A percentile compares a stretch with the other conserved stretches of the same genome.
phyloP scores from a whole-genome alignment of 208 protist genomes.

The Acanthamoeba healyi region DNA sequence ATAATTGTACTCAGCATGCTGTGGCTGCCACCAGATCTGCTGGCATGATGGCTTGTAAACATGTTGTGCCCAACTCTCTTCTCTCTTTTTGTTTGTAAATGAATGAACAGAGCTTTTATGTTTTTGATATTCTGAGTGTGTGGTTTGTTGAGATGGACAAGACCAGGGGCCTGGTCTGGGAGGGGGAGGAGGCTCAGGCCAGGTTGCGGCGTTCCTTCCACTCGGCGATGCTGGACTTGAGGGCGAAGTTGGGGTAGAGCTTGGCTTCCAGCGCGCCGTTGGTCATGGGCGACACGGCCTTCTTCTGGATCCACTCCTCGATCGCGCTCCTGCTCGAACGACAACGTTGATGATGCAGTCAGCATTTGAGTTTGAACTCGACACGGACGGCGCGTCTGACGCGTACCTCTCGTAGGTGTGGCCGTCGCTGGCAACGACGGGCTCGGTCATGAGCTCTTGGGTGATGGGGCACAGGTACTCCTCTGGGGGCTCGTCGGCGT shows the following conservation, averaged over 20 bases:
- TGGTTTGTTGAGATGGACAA: too few species aligned
- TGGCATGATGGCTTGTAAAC: too few species aligned
- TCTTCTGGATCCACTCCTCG: constrained; percentile 74
- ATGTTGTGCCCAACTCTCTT: too few species aligned
- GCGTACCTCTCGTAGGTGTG: constrained; percentile 68
- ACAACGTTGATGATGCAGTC: background rate
- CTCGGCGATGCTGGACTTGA: constrained; percentile 64
- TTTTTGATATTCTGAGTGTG: too few species aligned
- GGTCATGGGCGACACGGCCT: constrained; percentile 62
- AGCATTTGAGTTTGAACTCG: background rate
- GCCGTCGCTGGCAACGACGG: constrained; percentile 72
- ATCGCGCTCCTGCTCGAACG: background rate
- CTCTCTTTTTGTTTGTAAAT: too few species aligned
- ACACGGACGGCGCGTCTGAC: too few species aligned
- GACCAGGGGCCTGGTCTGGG: too few species aligned
- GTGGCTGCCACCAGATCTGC: too few species aligned
- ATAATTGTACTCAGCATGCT: too few species aligned
- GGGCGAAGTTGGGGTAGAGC: constrained; percentile 75
- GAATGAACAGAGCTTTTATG: too few species aligned
- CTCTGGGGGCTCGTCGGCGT: constrained; percentile 34
- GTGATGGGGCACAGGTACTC: constrained; percentile 72
- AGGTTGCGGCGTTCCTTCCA: too few species aligned
- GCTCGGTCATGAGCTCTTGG: constrained; percentile 70
- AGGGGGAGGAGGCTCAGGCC: too few species aligned
- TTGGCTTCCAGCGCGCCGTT: constrained; percentile 10